Evolutionary conservation across 305 asterid genomes (phyloP).

Genomic region (Fraxinus ornus): DNA sequence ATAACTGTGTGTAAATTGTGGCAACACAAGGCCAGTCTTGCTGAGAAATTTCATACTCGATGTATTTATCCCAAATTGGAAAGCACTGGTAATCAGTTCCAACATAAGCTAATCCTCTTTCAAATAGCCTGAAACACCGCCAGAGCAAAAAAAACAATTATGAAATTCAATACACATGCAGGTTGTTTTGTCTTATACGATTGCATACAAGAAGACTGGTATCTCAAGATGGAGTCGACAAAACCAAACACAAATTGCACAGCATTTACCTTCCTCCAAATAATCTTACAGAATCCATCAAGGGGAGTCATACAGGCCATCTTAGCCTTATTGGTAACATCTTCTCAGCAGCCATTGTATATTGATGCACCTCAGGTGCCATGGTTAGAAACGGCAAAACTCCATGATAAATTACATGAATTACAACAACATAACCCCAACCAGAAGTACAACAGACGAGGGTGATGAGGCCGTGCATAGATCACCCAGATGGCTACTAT

Average conservation of each 20-base stretch:
- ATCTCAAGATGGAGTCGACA: constrained; percentile 59
- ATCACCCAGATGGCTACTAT: constrained; percentile 38
- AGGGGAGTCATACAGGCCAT: constrained; percentile 67
- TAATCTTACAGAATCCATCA: constrained; percentile 83
- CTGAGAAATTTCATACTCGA: constrained; percentile 84
- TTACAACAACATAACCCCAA: constrained; percentile 54
- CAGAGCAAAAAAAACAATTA: constrained; percentile 21
- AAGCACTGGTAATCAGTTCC: constrained; percentile 92
- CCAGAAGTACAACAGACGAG: constrained; percentile 45
- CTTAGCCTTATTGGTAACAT: constrained; percentile 75
- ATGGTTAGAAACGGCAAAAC: constrained; percentile 58
- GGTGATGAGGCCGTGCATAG: constrained; percentile 39
- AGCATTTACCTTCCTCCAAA: constrained; percentile 81
- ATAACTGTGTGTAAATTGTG: constrained; percentile 72
- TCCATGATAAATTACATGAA: constrained; percentile 56
- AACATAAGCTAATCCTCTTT: constrained; percentile 91
- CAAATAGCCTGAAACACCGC: constrained; percentile 78
- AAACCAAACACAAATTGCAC: constrained; percentile 54
- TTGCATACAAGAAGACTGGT: constrained; percentile 40
- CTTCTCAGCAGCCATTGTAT: constrained; percentile 73
- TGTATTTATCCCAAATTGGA: constrained; percentile 93
- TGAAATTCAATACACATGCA: constrained; percentile 27
- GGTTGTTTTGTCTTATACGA: constrained; percentile 28
- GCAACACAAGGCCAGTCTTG: constrained; percentile 90
- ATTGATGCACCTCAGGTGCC: constrained; percentile 89